Evolutionary conservation across 2,329 filamentous ascomycete genomes (phyloP).

Genomic region (Cordyceps tenuipes): DNA sequence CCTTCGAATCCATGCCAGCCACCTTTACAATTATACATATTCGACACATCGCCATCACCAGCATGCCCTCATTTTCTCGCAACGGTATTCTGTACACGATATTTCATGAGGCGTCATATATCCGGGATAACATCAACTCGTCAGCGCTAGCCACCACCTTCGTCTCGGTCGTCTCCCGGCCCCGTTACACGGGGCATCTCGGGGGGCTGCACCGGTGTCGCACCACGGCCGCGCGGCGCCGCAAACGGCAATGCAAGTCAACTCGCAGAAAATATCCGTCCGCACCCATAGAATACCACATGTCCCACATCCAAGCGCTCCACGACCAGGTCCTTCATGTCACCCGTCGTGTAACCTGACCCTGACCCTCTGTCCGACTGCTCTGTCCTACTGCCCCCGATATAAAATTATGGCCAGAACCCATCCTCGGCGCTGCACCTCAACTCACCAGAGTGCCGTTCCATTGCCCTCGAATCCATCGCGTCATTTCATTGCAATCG

Average conservation of each 20-base stretch:
- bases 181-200: not conserved
- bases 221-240: not conserved
- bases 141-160: not conserved
- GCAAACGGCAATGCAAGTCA: not conserved
- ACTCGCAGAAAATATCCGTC: not conserved
- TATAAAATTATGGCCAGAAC: not conserved
- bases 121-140: not conserved
- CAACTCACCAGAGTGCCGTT: not conserved
- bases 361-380: not conserved
- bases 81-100: not conserved
- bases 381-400: not conserved
- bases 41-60: not conserved
- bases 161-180: not conserved
- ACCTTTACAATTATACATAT: not conserved
- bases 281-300: not conserved
- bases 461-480: not conserved
- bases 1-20: not conserved
- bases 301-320: not conserved
- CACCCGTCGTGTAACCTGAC: not conserved
- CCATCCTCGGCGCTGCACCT: not conserved
- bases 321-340: conserved; percentile 1
- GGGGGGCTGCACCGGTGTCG: not conserved
- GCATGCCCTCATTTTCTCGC: not conserved
- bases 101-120: not conserved
- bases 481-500: not conserved